Evolutionary conservation across 768 basidiomycete species (phyloP), one percentile per base, ranked within the genome.

Genomic region (Chlorophyllum brunneum): DNA sequence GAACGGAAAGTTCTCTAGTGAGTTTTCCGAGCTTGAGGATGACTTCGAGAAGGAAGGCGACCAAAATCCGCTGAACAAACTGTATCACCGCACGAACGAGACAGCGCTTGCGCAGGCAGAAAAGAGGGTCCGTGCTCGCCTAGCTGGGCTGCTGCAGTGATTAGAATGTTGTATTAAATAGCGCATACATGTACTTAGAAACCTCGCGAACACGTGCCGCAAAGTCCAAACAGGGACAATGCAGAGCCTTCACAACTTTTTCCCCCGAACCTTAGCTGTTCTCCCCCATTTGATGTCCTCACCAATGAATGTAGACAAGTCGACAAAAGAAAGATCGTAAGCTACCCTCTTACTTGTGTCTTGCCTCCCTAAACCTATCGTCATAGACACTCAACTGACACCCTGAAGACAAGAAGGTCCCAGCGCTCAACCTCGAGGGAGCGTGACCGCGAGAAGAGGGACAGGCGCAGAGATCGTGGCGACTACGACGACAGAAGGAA

Each of bases 351-450:
- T 41, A 39, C 44, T 39, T 29, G 34, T 48, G 30, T 20, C 26
- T 47, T 33, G 37, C 54, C 46, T 51, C 49, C 26, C 41, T 27
- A 47, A 56, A 51, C 23, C 41, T 54, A 56, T 83, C 86, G n/a
- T n/a, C n/a, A n/a, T 59, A 85, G 85, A 63, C 80, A 82, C 65
- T 89, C 88, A 2, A 82, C 83, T 31, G 88, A 89, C 64, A 91
- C 88, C 8, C 81, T 82, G 58, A 81, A 80, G 38, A 89, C 87
- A 18, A 78, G 75, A 58, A 78, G 79, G 54, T 90, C 88, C 41
- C 86, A 88, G 60, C 76, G 81, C 55, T 92, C 90, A 8, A 71
- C 70, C 47, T 91, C 89, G 20, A 75, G 80, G 59, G 87, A 86
- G 49, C 72, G 48, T 22, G 38, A 49, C 24, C 7, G 75, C 44